Base-by-base conservation (phyloP, 1,284 basidiomycete species). In the Fomitopsis palustris region DNA sequence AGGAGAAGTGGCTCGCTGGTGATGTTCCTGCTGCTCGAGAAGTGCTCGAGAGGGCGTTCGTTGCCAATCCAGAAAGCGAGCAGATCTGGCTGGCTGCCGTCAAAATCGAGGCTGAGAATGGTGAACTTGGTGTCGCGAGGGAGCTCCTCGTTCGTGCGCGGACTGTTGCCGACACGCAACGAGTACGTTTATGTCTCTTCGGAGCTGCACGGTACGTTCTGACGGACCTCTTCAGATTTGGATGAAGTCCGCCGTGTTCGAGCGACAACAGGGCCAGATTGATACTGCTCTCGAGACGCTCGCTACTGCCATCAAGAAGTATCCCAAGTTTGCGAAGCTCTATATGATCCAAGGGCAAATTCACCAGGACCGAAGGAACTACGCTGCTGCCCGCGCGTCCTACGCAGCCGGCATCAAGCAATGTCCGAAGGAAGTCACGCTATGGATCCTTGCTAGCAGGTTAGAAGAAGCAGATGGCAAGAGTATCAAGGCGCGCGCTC, bases 281-380 rank as follows among this genome's bases (percentile, higher is more conserved):
- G 81, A 85, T n/a, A 81, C 81, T 4, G 94, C 95, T 0, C 80
- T 98, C 7, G 78, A 84, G 62, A 90, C 90, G 0, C 80, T 95
- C 14, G 79, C 85, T n/a, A 77, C 84, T 17, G 95, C 92, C 0
- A 79, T 96, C 37, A 73, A 74, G 56, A 93, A 90, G 69, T 98
- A 93, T 80, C 90, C 95, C 0, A 82, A 84, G 60, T 95, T 92
- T 68, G 84, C 92, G 56, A 98, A 98, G 74, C 77, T 98, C 4
- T 95, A 98, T 76, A 95, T 98, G 92, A 91, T 98, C 65, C 92
- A 96, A 74, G 96, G 93, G 0, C 96, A 98, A 69, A 93, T 98
- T 21, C 78, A 88, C 66, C 85, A 90, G 64, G 76, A 83, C 21
- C 81, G 81, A 56, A 78, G 79, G 35, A 83, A 91, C 57, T 78